Conservation (phyloP, 2,329 filamentous ascomycete species). For the Pyrenophora teres region DNA sequence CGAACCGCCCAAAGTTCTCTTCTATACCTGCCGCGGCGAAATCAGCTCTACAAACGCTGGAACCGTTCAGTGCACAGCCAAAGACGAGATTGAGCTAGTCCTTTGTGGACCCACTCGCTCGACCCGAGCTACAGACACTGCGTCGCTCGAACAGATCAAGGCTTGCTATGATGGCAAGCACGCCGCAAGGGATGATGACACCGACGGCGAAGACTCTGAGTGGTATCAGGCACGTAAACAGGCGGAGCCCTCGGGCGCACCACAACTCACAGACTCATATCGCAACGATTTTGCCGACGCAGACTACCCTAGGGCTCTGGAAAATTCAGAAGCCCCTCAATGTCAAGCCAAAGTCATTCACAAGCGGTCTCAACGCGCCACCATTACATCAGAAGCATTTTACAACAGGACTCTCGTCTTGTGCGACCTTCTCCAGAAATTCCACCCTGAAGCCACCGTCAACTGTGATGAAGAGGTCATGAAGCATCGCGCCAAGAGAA, state of each 20-base stretch:
- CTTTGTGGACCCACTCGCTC: slow-evolving; percentile 27
- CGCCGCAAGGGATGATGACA: not conserved
- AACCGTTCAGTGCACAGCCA: slow-evolving; percentile 22
- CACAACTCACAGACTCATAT: no score
- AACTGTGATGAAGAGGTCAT: slow-evolving; percentile 5
- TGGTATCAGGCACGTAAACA: not conserved
- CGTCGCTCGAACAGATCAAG: slow-evolving; percentile 12
- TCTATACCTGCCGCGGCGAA: slow-evolving; percentile 25
- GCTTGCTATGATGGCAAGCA: slow-evolving; percentile 17
- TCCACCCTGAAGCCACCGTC: not conserved
- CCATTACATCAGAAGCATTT: not conserved
- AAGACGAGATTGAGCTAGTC: slow-evolving; percentile 33
- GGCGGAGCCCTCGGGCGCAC: not conserved
- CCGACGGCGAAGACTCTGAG: not conserved
- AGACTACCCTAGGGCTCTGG: no score
- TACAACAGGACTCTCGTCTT: not conserved
- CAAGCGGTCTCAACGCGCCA: not conserved
- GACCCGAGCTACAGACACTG: slow-evolving; percentile 8
- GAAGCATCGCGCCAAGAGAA: not conserved
- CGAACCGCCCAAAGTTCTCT: slow-evolving; percentile 16
- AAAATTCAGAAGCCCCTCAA: not conserved
- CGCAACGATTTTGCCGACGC: no score
- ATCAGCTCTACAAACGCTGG: slow-evolving; percentile 16
- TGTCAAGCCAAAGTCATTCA: slow-evolving; percentile 14
- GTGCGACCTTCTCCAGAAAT: slow-evolving; percentile 5